These are phyloP conservation scores for Aphanoascus verrucosus DNA, from an alignment of 2,329 filamentous ascomycete genomes.

Conservation along the genomic window DNA sequence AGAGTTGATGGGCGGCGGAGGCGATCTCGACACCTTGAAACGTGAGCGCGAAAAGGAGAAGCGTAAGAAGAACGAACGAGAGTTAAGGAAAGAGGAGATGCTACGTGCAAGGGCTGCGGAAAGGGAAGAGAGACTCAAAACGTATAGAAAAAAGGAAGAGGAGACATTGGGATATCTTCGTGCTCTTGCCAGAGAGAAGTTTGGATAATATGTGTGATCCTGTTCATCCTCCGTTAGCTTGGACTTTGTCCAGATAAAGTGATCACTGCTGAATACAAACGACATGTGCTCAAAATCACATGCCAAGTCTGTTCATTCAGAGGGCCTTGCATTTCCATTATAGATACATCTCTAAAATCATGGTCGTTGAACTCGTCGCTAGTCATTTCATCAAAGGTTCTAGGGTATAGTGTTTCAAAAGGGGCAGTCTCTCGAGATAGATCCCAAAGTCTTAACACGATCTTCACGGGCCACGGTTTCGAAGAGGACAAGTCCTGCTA, in stretches of 20 bases:
- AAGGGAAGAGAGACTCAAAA: slow-evolving; percentile 62
- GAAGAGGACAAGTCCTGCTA: neutral
- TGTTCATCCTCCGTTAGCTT: too few relatives aligned
- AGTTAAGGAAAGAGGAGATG: slow-evolving; percentile 72
- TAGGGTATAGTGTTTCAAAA: slow-evolving; percentile 6
- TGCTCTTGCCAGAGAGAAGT: slow-evolving; percentile 67
- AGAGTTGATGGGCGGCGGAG: slow-evolving; percentile 66
- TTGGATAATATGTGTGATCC: slow-evolving; percentile 42
- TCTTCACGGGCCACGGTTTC: neutral
- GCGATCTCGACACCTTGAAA: slow-evolving; percentile 52
- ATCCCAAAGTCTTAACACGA: slow-evolving; percentile 10
- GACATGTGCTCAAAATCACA: neutral
- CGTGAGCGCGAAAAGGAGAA: slow-evolving; percentile 54
- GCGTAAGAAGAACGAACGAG: slow-evolving; percentile 70
- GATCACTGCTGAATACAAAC: too few relatives aligned
- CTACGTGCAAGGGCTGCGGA: slow-evolving; percentile 64
- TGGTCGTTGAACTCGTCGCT: neutral
- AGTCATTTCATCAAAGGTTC: slow-evolving; percentile 5
- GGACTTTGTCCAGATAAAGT: too few relatives aligned
- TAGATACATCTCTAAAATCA: slow-evolving; percentile 12
- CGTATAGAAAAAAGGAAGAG: slow-evolving; percentile 66
- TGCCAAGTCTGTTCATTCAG: neutral
- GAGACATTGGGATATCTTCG: slow-evolving; percentile 72
- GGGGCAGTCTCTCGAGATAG: slow-evolving; percentile 5
- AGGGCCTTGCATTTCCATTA: slow-evolving; percentile 1